Percentiles rank a stretch among this genome's conserved stretches.
Conservation (phyloP, 495 filamentous ascomycete species). For the Aspergillus avenaceus region DNA sequence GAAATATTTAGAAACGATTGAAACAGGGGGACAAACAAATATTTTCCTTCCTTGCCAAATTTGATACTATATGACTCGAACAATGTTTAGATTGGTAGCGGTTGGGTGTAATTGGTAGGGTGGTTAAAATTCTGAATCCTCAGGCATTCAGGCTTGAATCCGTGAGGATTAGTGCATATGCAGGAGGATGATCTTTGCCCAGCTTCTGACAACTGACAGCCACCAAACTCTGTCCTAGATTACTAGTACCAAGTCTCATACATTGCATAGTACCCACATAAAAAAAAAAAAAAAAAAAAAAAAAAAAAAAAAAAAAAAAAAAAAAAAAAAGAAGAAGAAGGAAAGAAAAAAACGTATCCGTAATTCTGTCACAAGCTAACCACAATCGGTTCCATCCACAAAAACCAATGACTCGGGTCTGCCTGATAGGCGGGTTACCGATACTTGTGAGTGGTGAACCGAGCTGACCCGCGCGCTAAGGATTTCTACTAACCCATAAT, state of each 20-base stretch:
- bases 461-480: constrained; percentile 11
- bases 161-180: neutral
- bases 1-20: neutral
- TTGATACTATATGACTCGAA: too few species aligned
- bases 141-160: neutral
- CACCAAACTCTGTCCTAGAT: neutral
- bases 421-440: constrained; percentile 5
- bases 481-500: neutral
- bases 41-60: too few species aligned
- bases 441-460: constrained; percentile 12
- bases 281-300: too few species aligned
- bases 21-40: neutral
- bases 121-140: neutral
- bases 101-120: neutral
- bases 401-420: constrained; percentile 11
- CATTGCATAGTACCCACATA: too few species aligned
- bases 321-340: too few species aligned
- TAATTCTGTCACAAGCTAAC: neutral
- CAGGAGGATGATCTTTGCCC: neutral
- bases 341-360: too few species aligned
- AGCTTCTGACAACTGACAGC: neutral
- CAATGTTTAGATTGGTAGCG: too few species aligned
- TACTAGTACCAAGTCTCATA: too few species aligned
- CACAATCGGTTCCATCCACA: neutral
- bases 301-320: too few species aligned